Percentiles rank a stretch among this genome's conserved stretches.
These are phyloP conservation scores for Diaporthe ilicicola DNA, from an alignment of 2,329 filamentous ascomycete species.

Conservation along the genomic window DNA sequence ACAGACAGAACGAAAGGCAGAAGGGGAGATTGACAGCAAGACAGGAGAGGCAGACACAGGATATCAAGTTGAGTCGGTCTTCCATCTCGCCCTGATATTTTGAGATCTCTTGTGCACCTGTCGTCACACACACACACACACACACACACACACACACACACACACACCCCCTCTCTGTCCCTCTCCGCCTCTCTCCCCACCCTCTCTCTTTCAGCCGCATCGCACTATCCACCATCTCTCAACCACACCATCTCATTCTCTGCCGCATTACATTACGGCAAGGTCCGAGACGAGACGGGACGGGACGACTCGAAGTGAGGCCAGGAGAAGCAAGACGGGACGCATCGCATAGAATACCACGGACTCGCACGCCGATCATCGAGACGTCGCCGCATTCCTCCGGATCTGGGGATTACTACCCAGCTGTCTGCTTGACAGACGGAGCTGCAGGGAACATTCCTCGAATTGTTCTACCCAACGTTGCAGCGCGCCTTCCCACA, in stretches of 20 bases:
- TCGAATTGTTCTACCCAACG: neutral
- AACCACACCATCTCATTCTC: neutral
- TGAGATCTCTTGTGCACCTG: too few relatives aligned
- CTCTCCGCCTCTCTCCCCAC: neutral
- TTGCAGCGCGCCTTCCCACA: neutral
- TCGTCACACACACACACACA: neutral
- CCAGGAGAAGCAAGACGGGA: neutral
- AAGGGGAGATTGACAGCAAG: neutral
- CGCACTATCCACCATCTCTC: neutral
- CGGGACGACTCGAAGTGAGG: neutral
- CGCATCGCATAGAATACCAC: neutral
- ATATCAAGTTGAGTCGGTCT: neutral
- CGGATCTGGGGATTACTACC: slow-evolving; percentile 3
- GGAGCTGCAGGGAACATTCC: slow-evolving; percentile 1
- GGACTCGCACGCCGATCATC: slow-evolving; percentile 3
- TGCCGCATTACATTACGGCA: neutral
- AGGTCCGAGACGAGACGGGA: neutral
- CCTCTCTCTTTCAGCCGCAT: neutral
- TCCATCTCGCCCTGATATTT: too few relatives aligned
- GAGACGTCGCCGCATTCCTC: neutral
- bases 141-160: neutral
- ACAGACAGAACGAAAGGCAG: neutral
- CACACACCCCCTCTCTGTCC: neutral
- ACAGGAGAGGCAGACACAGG: neutral
- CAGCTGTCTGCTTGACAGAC: slow-evolving; percentile 1